A percentile compares a stretch with the other conserved stretches of the same genome.
Evolutionary conservation across 2,329 filamentous ascomycete species (phyloP).

Genomic region (Chrysosporium queenslandicum): DNA sequence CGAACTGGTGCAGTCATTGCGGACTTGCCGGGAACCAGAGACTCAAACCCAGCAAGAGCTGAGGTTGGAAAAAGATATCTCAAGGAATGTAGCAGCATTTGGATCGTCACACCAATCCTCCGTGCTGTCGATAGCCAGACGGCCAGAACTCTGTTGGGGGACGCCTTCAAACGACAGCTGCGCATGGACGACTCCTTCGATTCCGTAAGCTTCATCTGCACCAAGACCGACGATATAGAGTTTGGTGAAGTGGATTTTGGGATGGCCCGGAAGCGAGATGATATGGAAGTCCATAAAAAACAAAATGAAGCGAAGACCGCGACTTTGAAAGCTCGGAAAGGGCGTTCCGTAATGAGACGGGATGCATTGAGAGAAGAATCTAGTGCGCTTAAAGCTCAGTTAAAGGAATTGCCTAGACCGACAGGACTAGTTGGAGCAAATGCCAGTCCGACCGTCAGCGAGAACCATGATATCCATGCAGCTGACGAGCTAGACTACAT

Average conservation of each 20-base stretch:
- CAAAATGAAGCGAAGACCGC: not conserved
- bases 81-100: constrained; percentile 50
- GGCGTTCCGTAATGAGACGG: no score
- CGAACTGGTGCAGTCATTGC: constrained; percentile 48
- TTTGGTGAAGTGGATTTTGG: no score
- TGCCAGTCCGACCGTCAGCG: no score
- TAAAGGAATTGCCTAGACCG: no score
- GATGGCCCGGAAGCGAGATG: not conserved
- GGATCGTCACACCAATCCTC: constrained; percentile 54
- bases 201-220: constrained; percentile 51
- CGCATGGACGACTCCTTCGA: constrained; percentile 49
- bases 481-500: no score
- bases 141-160: constrained; percentile 47
- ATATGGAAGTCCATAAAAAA: not conserved
- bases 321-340: not conserved
- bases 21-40: constrained; percentile 51
- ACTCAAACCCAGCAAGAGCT: constrained; percentile 50
- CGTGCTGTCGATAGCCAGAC: constrained; percentile 52
- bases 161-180: constrained; percentile 49
- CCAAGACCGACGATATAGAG: constrained; percentile 57
- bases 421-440: no score
- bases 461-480: no score
- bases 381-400: no score
- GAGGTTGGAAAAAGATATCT: constrained; percentile 51
- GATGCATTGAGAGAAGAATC: not conserved